Evolutionary conservation across 495 filamentous ascomycete genomes (phyloP), one percentile per base, ranked within the genome.

Genomic region (Xylaria sp.): DNA sequence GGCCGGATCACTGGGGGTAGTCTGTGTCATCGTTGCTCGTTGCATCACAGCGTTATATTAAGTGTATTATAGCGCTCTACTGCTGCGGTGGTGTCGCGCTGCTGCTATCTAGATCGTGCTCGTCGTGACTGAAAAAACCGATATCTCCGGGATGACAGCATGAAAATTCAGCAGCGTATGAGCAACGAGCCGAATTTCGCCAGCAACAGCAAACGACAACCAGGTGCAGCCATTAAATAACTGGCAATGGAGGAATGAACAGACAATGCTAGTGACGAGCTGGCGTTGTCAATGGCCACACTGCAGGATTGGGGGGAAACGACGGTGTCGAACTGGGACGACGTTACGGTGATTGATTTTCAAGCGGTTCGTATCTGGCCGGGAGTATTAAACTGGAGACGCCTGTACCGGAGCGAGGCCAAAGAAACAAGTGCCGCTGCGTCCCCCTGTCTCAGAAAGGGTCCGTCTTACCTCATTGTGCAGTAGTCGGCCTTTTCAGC

Each of bases 331-430:
- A 33, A 46, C 69, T 67, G 63, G 72, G 40, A 74, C 15, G 17
- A 62, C n/a, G n/a, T n/a, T n/a, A 73, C 77, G 77, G 77, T 71
- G 65, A 77, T 77, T 72, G 61, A 69, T 78, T 75, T 77, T 72
- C 64, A 52, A 57, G 69, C 74, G 72, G 71, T 9, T 46, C n/a
- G 9, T 9, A 53, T 26, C 64, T 40, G 64, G 55, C 41, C 64
- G 62, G 62, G 59, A 37, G 43, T 35, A 67, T 61, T 61, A 62
- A 62, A 62, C 57, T 62, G 48, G 33, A 9, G 43, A 35, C 37
- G 24, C 35, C n/a, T 29, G 33, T 3, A 41, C 24, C 58, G 21
- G 58, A 37, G 57, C 57, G 5, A 58, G 41, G 58, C n/a, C 8
- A n/a, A 35, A 29, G 15, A 3, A 58, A 3, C 29, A 58, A 9